Evolutionary conservation across 2,329 filamentous ascomycete species (phyloP).

Genomic region (Plenodomus tracheiphilus): DNA sequence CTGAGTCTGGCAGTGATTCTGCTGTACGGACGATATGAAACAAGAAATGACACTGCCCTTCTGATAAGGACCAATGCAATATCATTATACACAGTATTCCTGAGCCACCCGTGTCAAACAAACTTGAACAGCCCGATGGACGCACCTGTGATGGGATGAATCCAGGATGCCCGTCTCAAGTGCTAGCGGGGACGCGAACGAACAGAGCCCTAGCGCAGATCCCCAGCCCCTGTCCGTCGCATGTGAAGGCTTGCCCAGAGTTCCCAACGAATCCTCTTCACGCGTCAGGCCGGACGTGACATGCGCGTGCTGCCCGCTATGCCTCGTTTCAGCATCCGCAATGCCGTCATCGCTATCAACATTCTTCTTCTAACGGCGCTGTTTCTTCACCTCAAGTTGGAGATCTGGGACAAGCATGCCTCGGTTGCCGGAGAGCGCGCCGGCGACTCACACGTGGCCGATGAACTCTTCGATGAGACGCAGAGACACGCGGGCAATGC

Average conservation of each 20-base stretch:
- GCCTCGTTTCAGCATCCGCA: constrained; percentile 37
- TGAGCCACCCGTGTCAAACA: too few species aligned
- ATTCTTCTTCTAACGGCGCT: constrained; percentile 30
- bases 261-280: background rate
- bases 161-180: too few species aligned
- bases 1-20: too few species aligned
- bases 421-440: constrained; percentile 8
- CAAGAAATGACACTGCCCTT: background rate
- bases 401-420: constrained; percentile 24
- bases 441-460: constrained; percentile 15
- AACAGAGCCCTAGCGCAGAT: too few species aligned
- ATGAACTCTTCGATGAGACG: constrained; percentile 18
- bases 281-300: too few species aligned
- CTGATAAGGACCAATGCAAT: background rate
- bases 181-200: too few species aligned
- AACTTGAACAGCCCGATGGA: too few species aligned
- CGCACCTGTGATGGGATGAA: too few species aligned
- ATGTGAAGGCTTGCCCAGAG: constrained; percentile 3
- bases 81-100: too few species aligned
- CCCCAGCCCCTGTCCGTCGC: background rate
- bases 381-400: constrained; percentile 35
- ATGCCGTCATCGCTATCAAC: constrained; percentile 25
- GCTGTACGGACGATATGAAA: background rate
- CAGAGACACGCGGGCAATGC: constrained; percentile 6
- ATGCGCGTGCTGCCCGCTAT: constrained; percentile 12